These are phyloP conservation scores for Akanthomyces muscarius DNA, from an alignment of 2,329 filamentous ascomycete genomes.

Conservation along the genomic window DNA sequence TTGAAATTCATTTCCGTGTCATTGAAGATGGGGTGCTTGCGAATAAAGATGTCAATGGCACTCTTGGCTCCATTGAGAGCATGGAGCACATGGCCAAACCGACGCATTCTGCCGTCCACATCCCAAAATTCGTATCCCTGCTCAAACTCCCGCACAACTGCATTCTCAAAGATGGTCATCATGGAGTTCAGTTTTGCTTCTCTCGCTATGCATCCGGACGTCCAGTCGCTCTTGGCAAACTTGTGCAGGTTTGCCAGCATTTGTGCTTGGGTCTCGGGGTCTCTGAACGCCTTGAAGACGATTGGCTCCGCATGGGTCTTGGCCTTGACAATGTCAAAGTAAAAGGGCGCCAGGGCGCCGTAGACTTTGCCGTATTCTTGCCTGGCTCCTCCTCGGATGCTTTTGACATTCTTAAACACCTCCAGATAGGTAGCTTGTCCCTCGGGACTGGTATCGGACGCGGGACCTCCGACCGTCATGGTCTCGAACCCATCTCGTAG, in stretches of 20 bases:
- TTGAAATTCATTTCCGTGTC: slow-evolving; percentile 64
- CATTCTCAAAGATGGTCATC: slow-evolving; percentile 81
- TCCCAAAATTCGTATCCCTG: slow-evolving; percentile 88
- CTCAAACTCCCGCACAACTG: slow-evolving; percentile 86
- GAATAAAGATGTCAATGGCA: slow-evolving; percentile 79
- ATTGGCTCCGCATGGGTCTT: slow-evolving; percentile 74
- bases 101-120: slow-evolving; percentile 80
- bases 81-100: slow-evolving; percentile 82
- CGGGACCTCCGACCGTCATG: slow-evolving; percentile 49
- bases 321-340: slow-evolving; percentile 71
- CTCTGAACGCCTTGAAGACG: slow-evolving; percentile 80
- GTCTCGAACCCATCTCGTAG: slow-evolving; percentile 73
- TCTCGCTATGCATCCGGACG: slow-evolving; percentile 67
- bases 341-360: slow-evolving; percentile 82
- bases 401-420: slow-evolving; percentile 67
- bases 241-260: slow-evolving; percentile 77
- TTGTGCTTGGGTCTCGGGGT: slow-evolving; percentile 85
- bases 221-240: slow-evolving; percentile 78
- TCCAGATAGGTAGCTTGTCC: slow-evolving; percentile 64
- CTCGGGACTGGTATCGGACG: slow-evolving; percentile 43
- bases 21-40: slow-evolving; percentile 80
- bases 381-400: slow-evolving; percentile 77
- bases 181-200: slow-evolving; percentile 70
- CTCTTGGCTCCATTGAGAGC: slow-evolving; percentile 75
- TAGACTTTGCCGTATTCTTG: slow-evolving; percentile 91